phyloP scores from a whole-genome alignment of 495 filamentous ascomycete genomes.

The Lichenothelia convexa region DNA sequence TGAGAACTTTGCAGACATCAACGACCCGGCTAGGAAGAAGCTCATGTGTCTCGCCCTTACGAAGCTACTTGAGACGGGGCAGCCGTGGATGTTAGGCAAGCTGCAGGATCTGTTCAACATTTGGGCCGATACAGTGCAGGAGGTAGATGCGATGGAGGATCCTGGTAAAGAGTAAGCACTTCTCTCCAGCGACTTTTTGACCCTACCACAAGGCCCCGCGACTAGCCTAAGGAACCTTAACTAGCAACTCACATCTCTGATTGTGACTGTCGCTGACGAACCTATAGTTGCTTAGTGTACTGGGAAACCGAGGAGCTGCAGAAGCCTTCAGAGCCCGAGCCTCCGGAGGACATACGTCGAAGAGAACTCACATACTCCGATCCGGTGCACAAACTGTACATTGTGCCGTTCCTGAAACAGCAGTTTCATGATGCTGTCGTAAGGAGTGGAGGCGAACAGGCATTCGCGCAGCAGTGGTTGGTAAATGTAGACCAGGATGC shows the following conservation, averaged over 20 bases:
- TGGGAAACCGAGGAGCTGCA: slow-evolving; percentile 21
- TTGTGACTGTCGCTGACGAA: neutral
- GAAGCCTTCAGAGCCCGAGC: slow-evolving; percentile 31
- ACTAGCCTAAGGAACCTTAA: slow-evolving; percentile 54
- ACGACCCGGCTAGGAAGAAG: slow-evolving; percentile 56
- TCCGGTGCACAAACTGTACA: slow-evolving; percentile 49
- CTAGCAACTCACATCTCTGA: slow-evolving; percentile 26
- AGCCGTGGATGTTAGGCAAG: slow-evolving; percentile 26
- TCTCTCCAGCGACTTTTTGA: slow-evolving; percentile 32
- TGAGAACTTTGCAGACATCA: slow-evolving; percentile 63
- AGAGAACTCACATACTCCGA: slow-evolving; percentile 40
- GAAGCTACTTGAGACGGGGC: slow-evolving; percentile 48
- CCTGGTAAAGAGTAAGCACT: slow-evolving; percentile 23
- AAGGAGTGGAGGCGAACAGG: slow-evolving; percentile 48
- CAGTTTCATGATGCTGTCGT: slow-evolving; percentile 46
- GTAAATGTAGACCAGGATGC: slow-evolving; percentile 78
- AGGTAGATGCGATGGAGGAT: slow-evolving; percentile 8
- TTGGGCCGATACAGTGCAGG: slow-evolving; percentile 26
- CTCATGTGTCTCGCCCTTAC: slow-evolving; percentile 69
- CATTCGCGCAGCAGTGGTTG: slow-evolving; percentile 62
- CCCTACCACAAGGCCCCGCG: slow-evolving; percentile 44
- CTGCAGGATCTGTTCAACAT: slow-evolving; percentile 33
- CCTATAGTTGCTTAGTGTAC: slow-evolving; percentile 6
- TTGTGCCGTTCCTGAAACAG: slow-evolving; percentile 50
- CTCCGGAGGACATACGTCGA: slow-evolving; percentile 41